Conservation (phyloP, 2,329 filamentous ascomycete species). For the Pseudogymnoascus verrucosus region DNA sequence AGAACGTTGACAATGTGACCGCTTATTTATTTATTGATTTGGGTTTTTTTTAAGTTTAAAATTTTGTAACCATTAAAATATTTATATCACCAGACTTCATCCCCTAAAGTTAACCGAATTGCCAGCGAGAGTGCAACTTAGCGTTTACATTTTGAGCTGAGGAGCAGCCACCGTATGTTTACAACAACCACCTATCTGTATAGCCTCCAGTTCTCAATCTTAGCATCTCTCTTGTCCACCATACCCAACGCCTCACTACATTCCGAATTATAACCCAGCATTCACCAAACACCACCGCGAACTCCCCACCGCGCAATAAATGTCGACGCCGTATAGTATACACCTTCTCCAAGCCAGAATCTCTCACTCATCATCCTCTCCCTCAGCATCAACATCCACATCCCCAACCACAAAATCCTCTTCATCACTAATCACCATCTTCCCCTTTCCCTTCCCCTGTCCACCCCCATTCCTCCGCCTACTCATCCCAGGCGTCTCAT, state of each 20-base stretch:
- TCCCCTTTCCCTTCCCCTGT: slow-evolving; percentile 13
- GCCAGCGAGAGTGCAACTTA: neutral
- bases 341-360: neutral
- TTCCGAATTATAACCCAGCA: neutral
- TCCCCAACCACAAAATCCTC: slow-evolving; percentile 28
- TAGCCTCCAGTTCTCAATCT: neutral
- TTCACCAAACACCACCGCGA: neutral
- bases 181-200: slow-evolving; percentile 1
- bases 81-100: neutral
- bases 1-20: neutral
- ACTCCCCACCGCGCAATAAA: slow-evolving; percentile 1
- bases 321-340: slow-evolving; percentile 8
- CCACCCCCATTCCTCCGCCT: slow-evolving; percentile 16
- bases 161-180: neutral
- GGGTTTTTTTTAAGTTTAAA: neutral
- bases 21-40: neutral
- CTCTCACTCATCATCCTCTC: slow-evolving; percentile 20
- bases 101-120: neutral
- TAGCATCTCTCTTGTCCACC: neutral
- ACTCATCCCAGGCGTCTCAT: slow-evolving; percentile 20
- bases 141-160: neutral
- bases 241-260: neutral
- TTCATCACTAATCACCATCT: slow-evolving; percentile 18
- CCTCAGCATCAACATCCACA: slow-evolving; percentile 21
- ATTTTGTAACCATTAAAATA: neutral